These are phyloP conservation scores for Naganishia albida DNA, from an alignment of 1,284 basidiomycete species.

Conservation along the genomic window DNA sequence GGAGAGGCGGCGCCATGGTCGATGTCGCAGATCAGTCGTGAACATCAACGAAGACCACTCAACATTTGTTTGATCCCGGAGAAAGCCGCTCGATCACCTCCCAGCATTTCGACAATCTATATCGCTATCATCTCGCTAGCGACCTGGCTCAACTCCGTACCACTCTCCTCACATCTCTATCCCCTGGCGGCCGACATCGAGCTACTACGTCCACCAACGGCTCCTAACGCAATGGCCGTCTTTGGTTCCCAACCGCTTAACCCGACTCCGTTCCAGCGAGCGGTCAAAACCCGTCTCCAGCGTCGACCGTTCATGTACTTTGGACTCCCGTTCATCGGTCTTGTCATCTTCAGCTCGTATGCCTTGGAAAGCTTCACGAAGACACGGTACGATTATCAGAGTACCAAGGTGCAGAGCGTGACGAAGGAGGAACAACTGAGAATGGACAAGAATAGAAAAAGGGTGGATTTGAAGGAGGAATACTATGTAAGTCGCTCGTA, in stretches of 20 bases:
- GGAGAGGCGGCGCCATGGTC: no score
- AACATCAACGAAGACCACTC: no score
- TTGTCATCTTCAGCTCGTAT: slow-evolving; percentile 86
- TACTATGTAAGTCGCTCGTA: slow-evolving; percentile 75
- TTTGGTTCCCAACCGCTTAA: slow-evolving; percentile 64
- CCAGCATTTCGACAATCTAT: no score
- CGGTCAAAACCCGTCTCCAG: slow-evolving; percentile 44
- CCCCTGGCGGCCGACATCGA: no score
- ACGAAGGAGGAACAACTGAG: slow-evolving; percentile 80
- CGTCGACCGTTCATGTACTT: slow-evolving; percentile 61
- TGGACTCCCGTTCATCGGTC: slow-evolving; percentile 80
- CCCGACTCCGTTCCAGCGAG: slow-evolving; percentile 55
- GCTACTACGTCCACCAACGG: no score
- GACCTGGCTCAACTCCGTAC: not conserved
- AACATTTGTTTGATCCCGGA: no score
- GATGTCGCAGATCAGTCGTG: no score
- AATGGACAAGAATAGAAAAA: slow-evolving; percentile 75
- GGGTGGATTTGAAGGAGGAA: slow-evolving; percentile 90
- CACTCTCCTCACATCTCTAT: no score
- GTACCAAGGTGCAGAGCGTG: slow-evolving; percentile 73
- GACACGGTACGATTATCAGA: slow-evolving; percentile 85
- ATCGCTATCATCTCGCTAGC: not conserved
- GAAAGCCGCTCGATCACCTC: no score
- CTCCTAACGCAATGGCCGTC: slow-evolving; percentile 41
- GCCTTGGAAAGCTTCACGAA: slow-evolving; percentile 81